These are phyloP conservation scores for Glycine latifolia DNA, from an alignment of 306 rosid genomes.

Conservation along the genomic window DNA sequence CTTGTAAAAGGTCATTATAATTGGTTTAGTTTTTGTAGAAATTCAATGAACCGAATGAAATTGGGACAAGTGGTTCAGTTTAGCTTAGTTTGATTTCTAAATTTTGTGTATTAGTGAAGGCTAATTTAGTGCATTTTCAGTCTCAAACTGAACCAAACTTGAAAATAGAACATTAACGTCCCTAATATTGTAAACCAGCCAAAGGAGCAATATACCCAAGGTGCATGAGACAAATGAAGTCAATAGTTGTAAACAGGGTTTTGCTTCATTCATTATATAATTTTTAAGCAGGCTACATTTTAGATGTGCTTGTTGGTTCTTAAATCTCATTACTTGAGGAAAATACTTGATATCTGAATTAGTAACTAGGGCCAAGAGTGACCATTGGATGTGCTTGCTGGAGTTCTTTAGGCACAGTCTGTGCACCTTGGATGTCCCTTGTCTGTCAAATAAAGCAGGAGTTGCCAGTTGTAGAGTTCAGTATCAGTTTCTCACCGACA, in stretches of 20 bases:
- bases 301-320: constrained; percentile 36
- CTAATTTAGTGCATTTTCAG: constrained; percentile 9
- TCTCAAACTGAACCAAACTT: constrained; percentile 16
- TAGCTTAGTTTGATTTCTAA: constrained; percentile 21
- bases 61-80: background rate
- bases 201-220: background rate
- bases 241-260: constrained; percentile 1
- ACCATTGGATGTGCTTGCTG: background rate
- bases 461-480: background rate
- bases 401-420: constrained; percentile 23
- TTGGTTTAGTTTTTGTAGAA: constrained; percentile 6
- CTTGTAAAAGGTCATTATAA: background rate
- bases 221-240: constrained; percentile 2
- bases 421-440: background rate
- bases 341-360: constrained; percentile 9
- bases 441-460: constrained; percentile 2
- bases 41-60: constrained; percentile 7
- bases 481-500: background rate
- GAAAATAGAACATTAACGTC: background rate
- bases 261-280: background rate
- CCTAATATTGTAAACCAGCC: background rate
- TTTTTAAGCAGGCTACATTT: constrained; percentile 23
- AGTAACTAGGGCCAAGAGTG: constrained; percentile 32
- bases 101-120: constrained; percentile 21
- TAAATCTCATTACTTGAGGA: constrained; percentile 20